phyloP scores from a whole-genome alignment of 2,329 filamentous ascomycete genomes.

The Colletotrichum godetiae region DNA sequence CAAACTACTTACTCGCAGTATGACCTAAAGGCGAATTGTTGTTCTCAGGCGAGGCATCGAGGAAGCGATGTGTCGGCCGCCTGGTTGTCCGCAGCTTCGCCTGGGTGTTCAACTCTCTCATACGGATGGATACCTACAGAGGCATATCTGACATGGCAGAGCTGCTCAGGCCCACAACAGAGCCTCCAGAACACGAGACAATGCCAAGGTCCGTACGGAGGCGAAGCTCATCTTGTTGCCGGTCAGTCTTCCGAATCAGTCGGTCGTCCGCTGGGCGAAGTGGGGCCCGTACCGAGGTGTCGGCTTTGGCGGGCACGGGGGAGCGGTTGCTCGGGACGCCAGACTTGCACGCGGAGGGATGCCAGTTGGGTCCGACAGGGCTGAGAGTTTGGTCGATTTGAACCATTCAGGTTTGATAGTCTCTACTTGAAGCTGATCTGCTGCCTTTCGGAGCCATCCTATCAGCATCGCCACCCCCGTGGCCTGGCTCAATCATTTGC shows the following conservation, averaged over 20 bases:
- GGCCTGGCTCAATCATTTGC: conserved; percentile 16
- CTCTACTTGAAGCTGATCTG: not conserved
- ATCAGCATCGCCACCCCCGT: conserved; percentile 28
- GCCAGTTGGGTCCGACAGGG: not conserved
- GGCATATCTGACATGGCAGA: not conserved
- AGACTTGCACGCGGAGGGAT: not conserved
- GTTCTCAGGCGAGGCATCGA: not conserved
- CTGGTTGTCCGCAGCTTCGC: not conserved
- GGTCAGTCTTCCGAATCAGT: conserved; percentile 24
- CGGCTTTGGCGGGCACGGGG: not conserved
- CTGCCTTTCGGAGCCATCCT: not conserved
- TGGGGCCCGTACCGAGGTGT: not conserved
- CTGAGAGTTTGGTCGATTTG: not conserved
- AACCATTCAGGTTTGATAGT: not conserved
- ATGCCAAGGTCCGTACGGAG: not conserved
- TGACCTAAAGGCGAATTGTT: too few species aligned
- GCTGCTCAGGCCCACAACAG: not conserved
- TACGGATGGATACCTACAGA: too few species aligned
- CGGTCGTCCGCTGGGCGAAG: conserved; percentile 19
- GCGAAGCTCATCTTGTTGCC: conserved; percentile 1
- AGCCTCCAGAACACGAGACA: not conserved
- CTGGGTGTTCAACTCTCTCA: not conserved
- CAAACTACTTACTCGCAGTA: not conserved
- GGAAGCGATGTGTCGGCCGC: not conserved
- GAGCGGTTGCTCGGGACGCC: not conserved